Conservation (phyloP, 345 rosid species). For the Corchorus capsularis region DNA sequence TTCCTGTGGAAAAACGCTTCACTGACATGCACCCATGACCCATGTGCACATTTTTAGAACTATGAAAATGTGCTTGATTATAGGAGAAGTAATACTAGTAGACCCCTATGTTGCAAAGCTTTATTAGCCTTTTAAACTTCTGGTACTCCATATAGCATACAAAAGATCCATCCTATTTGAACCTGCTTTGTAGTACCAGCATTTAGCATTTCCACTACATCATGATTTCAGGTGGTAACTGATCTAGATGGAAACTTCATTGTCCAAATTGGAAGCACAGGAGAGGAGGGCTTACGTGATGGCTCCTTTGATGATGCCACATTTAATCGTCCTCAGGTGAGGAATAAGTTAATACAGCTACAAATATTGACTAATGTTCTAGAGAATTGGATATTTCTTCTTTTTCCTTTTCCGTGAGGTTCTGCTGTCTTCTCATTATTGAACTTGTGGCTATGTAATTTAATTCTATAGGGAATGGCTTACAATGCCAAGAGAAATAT, state of each 20-base stretch:
- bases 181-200: neutral
- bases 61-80: slow-evolving; percentile 2
- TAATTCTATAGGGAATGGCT: slow-evolving; percentile 75
- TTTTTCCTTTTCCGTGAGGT: slow-evolving; percentile 6
- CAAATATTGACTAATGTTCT: neutral
- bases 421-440: slow-evolving; percentile 15
- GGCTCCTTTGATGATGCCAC: slow-evolving; percentile 86
- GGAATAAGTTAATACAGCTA: slow-evolving; percentile 16
- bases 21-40: neutral
- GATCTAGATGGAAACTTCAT: slow-evolving; percentile 86
- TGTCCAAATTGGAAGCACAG: slow-evolving; percentile 79
- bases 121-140: slow-evolving; percentile 3
- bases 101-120: neutral
- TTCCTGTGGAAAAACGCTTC: neutral
- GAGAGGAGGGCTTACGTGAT: slow-evolving; percentile 81
- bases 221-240: slow-evolving; percentile 71
- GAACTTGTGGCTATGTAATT: slow-evolving; percentile 26
- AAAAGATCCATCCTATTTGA: neutral
- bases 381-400: neutral
- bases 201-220: slow-evolving; percentile 1
- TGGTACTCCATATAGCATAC: neutral
- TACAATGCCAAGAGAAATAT: slow-evolving; percentile 85
- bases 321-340: slow-evolving; percentile 88
- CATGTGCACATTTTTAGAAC: neutral
- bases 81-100: slow-evolving; percentile 1